Evolutionary conservation across 768 basidiomycete species (phyloP).

Genomic region (Auriscalpium microsporum): DNA sequence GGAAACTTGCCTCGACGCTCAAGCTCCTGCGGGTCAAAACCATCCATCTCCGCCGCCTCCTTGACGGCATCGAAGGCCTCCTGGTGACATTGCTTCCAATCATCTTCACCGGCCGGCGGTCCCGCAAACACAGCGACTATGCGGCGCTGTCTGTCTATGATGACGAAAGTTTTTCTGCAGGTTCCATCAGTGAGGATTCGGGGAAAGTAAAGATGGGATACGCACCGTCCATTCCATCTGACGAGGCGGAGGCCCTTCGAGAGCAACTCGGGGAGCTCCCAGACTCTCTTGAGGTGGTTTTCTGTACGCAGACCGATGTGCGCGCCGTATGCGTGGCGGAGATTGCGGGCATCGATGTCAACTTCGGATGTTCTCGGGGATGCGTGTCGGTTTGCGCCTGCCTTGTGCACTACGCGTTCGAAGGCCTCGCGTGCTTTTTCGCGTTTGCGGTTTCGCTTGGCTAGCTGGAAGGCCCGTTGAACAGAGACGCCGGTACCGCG

Average conservation of each 20-base stretch:
- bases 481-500: no score
- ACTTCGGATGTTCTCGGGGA: background rate
- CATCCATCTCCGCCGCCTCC: background rate
- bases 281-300: background rate
- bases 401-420: background rate
- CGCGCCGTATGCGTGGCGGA: background rate
- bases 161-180: background rate
- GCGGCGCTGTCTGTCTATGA: background rate
- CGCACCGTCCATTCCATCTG: background rate
- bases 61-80: background rate
- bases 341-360: background rate
- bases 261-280: background rate
- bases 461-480: background rate
- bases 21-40: slow-evolving; percentile 13
- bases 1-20: no score
- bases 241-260: background rate
- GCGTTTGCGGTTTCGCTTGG: background rate
- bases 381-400: background rate
- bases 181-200: background rate
- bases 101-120: no score
- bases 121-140: background rate
- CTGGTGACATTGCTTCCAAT: background rate
- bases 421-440: background rate
- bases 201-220: background rate
- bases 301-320: background rate